phyloP scores from a whole-genome alignment of 2,329 filamentous ascomycete genomes.

The Bipolaris cookei region DNA sequence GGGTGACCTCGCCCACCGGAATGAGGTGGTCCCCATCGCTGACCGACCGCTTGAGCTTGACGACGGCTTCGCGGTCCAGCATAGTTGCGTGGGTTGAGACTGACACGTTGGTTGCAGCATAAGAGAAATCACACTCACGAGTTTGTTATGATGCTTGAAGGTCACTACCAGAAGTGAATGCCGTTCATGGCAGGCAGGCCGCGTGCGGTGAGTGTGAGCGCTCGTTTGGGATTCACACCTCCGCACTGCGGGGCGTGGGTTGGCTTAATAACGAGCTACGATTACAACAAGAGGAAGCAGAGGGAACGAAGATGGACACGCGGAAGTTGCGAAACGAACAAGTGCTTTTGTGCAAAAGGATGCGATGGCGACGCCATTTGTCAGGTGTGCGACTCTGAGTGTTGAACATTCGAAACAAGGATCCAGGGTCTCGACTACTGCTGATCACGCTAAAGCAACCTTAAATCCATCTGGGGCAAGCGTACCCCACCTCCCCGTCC shows the following conservation, averaged over 20 bases:
- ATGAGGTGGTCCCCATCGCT: slow-evolving; percentile 31
- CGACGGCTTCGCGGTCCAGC: slow-evolving; percentile 26
- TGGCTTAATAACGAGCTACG: slow-evolving; percentile 11
- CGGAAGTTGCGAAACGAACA: slow-evolving; percentile 4
- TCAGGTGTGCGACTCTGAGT: slow-evolving; percentile 12
- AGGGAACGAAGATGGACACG: neutral
- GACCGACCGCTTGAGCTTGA: slow-evolving; percentile 34
- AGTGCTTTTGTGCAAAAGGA: slow-evolving; percentile 7
- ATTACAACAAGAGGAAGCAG: slow-evolving; percentile 2
- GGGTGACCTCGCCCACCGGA: slow-evolving; percentile 22
- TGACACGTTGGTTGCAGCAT: slow-evolving; percentile 3
- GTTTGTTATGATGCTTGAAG: slow-evolving; percentile 20
- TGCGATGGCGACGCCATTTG: slow-evolving; percentile 16
- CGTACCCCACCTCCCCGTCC: slow-evolving; percentile 21
- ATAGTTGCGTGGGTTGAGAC: slow-evolving; percentile 21
- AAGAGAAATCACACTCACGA: slow-evolving; percentile 31
- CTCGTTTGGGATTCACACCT: slow-evolving; percentile 26
- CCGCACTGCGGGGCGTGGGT: slow-evolving; percentile 14
- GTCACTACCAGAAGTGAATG: slow-evolving; percentile 33
- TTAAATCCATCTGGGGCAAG: slow-evolving; percentile 28
- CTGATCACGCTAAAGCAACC: slow-evolving; percentile 32
- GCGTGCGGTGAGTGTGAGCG: slow-evolving; percentile 25
- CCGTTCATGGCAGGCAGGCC: slow-evolving; percentile 31
- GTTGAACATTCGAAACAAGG: slow-evolving; percentile 27
- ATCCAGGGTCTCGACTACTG: slow-evolving; percentile 29